Evolutionary conservation across 257 asterid genomes (phyloP).

Genomic region (Rehmannia glutinosa): DNA sequence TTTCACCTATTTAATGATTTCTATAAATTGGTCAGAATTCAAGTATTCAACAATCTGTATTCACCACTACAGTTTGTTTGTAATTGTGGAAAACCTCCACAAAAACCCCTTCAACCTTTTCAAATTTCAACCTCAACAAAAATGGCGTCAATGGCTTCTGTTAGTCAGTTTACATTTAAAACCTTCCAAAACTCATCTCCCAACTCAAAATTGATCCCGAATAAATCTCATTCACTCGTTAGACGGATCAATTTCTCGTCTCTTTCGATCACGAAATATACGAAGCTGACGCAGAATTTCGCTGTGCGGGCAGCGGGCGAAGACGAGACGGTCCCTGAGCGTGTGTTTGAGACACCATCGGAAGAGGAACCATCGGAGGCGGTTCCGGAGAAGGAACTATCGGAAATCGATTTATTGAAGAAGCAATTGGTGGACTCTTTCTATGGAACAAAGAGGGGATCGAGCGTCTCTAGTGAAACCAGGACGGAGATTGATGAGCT

Average conservation of each 20-base stretch:
- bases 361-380: slow-evolving; percentile 39
- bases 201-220: too few relatives aligned
- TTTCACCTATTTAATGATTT: too few relatives aligned
- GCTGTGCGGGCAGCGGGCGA: slow-evolving; percentile 35
- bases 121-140: slow-evolving; percentile 7
- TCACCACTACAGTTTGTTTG: too few relatives aligned
- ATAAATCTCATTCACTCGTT: slow-evolving; percentile 9
- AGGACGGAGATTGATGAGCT: slow-evolving; percentile 88
- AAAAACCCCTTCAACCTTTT: too few relatives aligned
- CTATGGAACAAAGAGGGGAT: slow-evolving; percentile 77
- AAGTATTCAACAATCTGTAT: too few relatives aligned
- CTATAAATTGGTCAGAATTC: too few relatives aligned
- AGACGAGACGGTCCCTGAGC: slow-evolving; percentile 52
- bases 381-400: slow-evolving; percentile 35
- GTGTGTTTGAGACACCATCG: too few relatives aligned
- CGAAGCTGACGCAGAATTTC: slow-evolving; percentile 17
- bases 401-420: slow-evolving; percentile 58
- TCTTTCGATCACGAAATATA: not conserved
- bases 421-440: slow-evolving; percentile 61
- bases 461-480: slow-evolving; percentile 73
- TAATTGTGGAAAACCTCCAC: too few relatives aligned
- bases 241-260: slow-evolving; percentile 29
- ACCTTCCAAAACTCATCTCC: too few relatives aligned
- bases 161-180: slow-evolving; percentile 31
- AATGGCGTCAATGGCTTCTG: slow-evolving; percentile 65